phyloP scores from a whole-genome alignment of 1,139 yeast genomes.

The Geotrichum phurueaensis region DNA sequence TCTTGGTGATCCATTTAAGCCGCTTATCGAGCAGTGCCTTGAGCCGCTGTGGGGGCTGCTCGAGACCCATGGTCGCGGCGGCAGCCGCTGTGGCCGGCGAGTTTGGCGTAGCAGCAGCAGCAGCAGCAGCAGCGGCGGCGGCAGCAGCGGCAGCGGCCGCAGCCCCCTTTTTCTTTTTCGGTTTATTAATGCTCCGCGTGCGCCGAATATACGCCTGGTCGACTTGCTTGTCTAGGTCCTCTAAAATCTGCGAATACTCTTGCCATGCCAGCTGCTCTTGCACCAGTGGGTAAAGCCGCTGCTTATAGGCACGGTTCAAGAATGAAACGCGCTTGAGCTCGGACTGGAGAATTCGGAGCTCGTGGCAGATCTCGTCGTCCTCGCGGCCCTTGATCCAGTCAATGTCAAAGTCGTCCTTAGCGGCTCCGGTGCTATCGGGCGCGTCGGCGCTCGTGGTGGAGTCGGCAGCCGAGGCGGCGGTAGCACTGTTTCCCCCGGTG shows the following conservation, averaged over 20 bases:
- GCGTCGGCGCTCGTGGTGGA: neutral
- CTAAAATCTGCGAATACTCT: constrained; percentile 82
- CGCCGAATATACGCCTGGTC: constrained; percentile 90
- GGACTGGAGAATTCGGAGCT: constrained; percentile 65
- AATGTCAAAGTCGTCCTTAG: constrained; percentile 39
- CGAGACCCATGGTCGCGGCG: constrained; percentile 42
- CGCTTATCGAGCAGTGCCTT: constrained; percentile 80
- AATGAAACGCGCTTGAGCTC: constrained; percentile 58
- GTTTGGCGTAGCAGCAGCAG: neutral
- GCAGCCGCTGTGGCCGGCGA: constrained; percentile 14
- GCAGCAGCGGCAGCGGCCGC: constrained; percentile 17
- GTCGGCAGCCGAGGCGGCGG: neutral
- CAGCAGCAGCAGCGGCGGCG: constrained; percentile 10
- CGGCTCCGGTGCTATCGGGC: constrained; percentile 17
- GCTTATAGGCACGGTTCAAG: constrained; percentile 63
- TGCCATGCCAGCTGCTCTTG: constrained; percentile 94
- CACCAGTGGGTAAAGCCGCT: constrained; percentile 61
- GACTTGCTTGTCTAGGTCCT: constrained; percentile 91
- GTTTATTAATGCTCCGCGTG: constrained; percentile 73
- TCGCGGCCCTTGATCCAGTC: constrained; percentile 81
- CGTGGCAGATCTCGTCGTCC: constrained; percentile 91
- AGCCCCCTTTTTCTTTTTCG: constrained; percentile 50
- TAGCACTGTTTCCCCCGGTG: neutral
- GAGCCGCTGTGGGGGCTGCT: constrained; percentile 56
- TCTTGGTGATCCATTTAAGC: constrained; percentile 77